Evolutionary conservation across 73 alveolate species (phyloP).

Genomic region (Stentor coeruleus): DNA sequence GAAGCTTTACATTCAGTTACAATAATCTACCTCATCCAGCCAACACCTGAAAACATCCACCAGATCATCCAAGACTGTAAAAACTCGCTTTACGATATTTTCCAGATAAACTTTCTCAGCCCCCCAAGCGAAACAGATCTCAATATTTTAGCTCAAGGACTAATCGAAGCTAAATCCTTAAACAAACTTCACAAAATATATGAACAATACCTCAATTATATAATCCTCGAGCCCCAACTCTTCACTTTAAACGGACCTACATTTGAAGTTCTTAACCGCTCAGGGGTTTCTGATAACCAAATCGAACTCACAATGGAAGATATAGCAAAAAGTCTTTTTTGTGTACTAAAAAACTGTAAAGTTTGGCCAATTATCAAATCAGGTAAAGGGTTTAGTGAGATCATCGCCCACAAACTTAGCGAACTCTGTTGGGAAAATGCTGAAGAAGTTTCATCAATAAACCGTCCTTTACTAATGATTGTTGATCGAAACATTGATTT

Average conservation of each 20-base stretch:
- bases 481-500: conserved; percentile 16
- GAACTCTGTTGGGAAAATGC: conserved; percentile 9
- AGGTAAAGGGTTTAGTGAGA: conserved; percentile 1
- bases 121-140: background rate
- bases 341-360: background rate
- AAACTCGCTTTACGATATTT: background rate
- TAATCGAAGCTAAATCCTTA: background rate
- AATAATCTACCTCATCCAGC: conserved; percentile 1
- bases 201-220: conserved; percentile 4
- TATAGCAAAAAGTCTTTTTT: conserved; percentile 3
- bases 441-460: background rate
- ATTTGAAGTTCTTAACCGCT: background rate
- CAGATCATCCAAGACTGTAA: conserved; percentile 25
- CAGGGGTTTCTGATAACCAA: background rate
- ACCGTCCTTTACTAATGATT: conserved; percentile 3
- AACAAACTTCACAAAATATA: background rate
- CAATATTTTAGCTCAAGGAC: background rate
- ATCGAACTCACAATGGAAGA: background rate
- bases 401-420: conserved; percentile 6
- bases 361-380: conserved; percentile 19
- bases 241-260: background rate
- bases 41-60: background rate
- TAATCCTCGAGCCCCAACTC: background rate
- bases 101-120: conserved; percentile 3
- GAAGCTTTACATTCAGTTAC: background rate